Conservation (phyloP, 192 early-diverging fungal genomes). For the Podila verticillata region DNA sequence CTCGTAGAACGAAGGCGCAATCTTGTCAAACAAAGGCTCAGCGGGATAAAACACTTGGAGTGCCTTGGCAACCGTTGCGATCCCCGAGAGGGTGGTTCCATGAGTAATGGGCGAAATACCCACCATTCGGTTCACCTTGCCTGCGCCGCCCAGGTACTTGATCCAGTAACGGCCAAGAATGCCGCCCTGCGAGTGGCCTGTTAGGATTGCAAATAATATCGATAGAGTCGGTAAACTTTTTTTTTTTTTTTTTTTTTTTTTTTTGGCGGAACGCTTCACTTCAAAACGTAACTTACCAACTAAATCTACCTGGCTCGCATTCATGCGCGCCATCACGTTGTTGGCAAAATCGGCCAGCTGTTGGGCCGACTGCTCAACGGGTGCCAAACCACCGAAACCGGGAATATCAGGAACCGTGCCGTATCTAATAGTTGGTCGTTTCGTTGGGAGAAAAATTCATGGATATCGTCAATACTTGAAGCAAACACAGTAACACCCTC, state of each 20-base stretch:
- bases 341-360: constrained; percentile 24
- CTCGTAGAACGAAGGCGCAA: constrained; percentile 31
- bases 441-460: too few relatives aligned
- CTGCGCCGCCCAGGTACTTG: constrained; percentile 37
- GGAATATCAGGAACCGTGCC: constrained; percentile 19
- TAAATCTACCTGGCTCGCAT: constrained; percentile 28
- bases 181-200: constrained; percentile 31
- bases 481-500: neutral
- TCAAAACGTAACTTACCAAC: constrained; percentile 2
- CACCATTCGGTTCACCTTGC: constrained; percentile 35
- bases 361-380: constrained; percentile 30
- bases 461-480: too few relatives aligned
- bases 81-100: constrained; percentile 30
- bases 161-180: constrained; percentile 36
- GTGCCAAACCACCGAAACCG: constrained; percentile 15
- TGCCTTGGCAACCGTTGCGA: constrained; percentile 23
- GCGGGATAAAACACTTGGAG: constrained; percentile 15
- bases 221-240: too few relatives aligned
- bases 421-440: neutral
- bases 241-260: too few relatives aligned
- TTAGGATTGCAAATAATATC: too few relatives aligned
- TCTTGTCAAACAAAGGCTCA: constrained; percentile 17
- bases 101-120: constrained; percentile 37
- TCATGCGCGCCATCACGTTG: constrained; percentile 12
- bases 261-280: too few relatives aligned